Conservation (phyloP, 2,329 filamentous ascomycete genomes). For the Meredithiella fracta region DNA sequence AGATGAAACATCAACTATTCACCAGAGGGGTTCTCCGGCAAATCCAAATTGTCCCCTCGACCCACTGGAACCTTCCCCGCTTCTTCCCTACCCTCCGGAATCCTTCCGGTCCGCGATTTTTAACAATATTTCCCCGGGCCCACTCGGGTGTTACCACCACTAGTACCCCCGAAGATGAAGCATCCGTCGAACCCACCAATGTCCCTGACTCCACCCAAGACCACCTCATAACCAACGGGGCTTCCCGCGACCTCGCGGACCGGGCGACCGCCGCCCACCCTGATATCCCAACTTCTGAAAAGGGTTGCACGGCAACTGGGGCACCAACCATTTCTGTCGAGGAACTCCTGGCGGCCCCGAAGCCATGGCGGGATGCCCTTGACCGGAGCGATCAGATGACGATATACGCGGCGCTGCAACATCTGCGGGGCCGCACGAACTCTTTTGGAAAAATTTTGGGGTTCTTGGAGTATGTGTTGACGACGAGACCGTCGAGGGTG, state of each 20-base stretch:
- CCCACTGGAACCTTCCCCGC: no score
- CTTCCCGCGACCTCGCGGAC: no score
- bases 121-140: not conserved
- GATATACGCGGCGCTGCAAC: conserved; percentile 33
- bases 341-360: not conserved
- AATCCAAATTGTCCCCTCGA: no score
- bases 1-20: no score
- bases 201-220: no score
- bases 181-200: no score
- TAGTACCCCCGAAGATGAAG: not conserved
- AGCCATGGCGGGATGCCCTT: not conserved
- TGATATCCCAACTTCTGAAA: no score
- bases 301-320: not conserved
- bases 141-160: not conserved
- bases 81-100: no score
- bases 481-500: conserved; percentile 35
- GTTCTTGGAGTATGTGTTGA: conserved; percentile 43
- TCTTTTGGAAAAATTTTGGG: conserved; percentile 9
- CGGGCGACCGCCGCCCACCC: no score
- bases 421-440: conserved; percentile 21
- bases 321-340: not conserved
- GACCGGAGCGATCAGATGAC: conserved; percentile 15
- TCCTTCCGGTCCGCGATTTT: no score
- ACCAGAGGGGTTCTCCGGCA: no score
- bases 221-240: no score